These are phyloP conservation scores for Vanrija sp. DNA, from an alignment of 1,284 basidiomycete species.

Conservation along the genomic window DNA sequence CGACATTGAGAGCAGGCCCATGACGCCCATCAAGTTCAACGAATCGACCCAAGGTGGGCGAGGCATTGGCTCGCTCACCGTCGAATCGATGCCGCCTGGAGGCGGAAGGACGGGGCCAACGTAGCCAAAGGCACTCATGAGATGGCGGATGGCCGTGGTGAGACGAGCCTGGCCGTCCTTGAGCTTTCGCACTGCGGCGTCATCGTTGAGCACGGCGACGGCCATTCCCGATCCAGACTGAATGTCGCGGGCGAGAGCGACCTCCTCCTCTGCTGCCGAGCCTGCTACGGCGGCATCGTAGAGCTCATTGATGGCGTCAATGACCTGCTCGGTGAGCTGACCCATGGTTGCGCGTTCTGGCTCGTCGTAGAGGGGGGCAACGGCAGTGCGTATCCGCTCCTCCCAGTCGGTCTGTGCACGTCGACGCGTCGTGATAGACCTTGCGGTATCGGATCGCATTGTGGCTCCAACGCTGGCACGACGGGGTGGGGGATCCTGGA, in stretches of 20 bases:
- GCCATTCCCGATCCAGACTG: constrained; percentile 17
- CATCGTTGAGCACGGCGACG: constrained; percentile 29
- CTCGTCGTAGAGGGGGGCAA: constrained; percentile 12
- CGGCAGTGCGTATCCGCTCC: constrained; percentile 14
- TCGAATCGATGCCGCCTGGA: constrained; percentile 8
- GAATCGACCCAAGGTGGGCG: constrained; percentile 39
- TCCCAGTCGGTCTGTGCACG: constrained; percentile 13
- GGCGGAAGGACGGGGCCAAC: constrained; percentile 36
- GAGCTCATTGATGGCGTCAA: constrained; percentile 35
- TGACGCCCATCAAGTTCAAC: constrained; percentile 34
- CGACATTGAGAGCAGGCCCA: constrained; percentile 34
- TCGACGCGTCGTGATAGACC: background rate
- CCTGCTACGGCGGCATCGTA: constrained; percentile 40
- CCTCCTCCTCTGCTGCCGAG: constrained; percentile 38
- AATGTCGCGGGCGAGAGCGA: constrained; percentile 29
- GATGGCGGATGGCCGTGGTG: constrained; percentile 22
- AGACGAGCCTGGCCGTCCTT: constrained; percentile 14
- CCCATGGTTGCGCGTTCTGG: constrained; percentile 20
- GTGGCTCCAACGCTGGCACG: background rate
- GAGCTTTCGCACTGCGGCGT: constrained; percentile 19
- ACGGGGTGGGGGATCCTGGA: background rate
- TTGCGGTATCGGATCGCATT: no score
- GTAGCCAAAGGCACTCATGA: constrained; percentile 41
- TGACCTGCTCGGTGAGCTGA: constrained; percentile 28
- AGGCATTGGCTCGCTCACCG: constrained; percentile 23